These are phyloP conservation scores for Artomyces pyxidatus DNA, from an alignment of 768 basidiomycete genomes.

Conservation along the genomic window DNA sequence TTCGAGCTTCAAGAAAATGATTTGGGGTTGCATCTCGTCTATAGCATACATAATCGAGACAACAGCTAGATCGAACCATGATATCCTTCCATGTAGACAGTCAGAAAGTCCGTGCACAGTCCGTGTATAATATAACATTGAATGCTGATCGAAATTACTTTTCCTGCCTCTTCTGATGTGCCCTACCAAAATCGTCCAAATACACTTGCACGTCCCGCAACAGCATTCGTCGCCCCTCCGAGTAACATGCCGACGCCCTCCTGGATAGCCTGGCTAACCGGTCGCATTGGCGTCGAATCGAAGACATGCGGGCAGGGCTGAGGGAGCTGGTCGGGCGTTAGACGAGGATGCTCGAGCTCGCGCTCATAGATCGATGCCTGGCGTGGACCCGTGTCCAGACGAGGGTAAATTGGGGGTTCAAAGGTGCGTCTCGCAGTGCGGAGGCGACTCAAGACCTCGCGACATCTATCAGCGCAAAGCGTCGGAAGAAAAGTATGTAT, in stretches of 20 bases:
- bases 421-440: constrained; percentile 47
- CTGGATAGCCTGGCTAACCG: constrained; percentile 67
- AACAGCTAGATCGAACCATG: no score
- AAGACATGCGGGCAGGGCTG: constrained; percentile 78
- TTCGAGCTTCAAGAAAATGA: no score
- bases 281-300: constrained; percentile 67
- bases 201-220: constrained; percentile 35
- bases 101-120: no score
- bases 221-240: constrained; percentile 24
- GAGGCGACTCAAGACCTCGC: constrained; percentile 51
- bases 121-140: no score
- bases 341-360: constrained; percentile 49
- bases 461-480: no score
- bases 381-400: constrained; percentile 42
- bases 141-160: no score
- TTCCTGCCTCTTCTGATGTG: no score
- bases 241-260: constrained; percentile 62
- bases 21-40: no score
- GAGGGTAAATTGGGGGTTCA: constrained; percentile 38
- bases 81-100: no score
- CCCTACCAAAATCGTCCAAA: constrained; percentile 48
- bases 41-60: no score
- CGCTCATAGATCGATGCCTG: constrained; percentile 71
- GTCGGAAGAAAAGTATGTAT: no score
- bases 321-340: constrained; percentile 40